phyloP scores from a whole-genome alignment of 768 basidiomycete genomes.

The Trametes coccinea region DNA sequence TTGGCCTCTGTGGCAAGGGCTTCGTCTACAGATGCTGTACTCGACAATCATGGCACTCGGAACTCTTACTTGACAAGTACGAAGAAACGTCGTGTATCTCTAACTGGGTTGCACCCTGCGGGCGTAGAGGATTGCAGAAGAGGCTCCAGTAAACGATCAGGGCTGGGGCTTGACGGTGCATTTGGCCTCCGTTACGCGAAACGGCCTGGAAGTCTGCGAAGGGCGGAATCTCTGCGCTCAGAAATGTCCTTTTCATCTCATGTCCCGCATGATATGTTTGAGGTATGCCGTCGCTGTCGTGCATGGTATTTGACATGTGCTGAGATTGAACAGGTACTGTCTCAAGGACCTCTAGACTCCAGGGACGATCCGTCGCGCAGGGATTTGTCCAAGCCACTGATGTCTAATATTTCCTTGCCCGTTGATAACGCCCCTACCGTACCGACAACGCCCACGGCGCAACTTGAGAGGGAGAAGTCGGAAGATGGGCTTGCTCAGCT shows the following conservation, averaged over 20 bases:
- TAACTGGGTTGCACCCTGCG: neutral
- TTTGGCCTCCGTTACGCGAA: slow-evolving; percentile 26
- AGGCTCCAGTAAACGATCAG: neutral
- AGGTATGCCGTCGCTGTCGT: too few relatives aligned
- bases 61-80: too few relatives aligned
- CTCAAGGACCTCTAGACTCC: too few relatives aligned
- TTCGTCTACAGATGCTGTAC: too few relatives aligned
- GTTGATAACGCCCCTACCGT: slow-evolving; percentile 19
- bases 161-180: neutral
- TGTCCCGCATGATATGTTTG: too few relatives aligned
- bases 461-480: neutral
- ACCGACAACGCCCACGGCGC: slow-evolving; percentile 16
- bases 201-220: slow-evolving; percentile 42
- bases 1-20: too few relatives aligned
- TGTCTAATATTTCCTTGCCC: neutral
- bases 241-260: slow-evolving; percentile 4
- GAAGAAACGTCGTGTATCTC: neutral
- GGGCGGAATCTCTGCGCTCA: slow-evolving; percentile 42
- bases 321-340: too few relatives aligned
- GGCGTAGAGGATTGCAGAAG: neutral
- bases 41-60: neutral
- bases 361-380: too few relatives aligned
- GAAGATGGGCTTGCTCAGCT: slow-evolving; percentile 26
- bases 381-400: too few relatives aligned
- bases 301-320: too few relatives aligned